phyloP scores from a whole-genome alignment of 2,329 filamentous ascomycete species.

The Helicocarpus griseus region DNA sequence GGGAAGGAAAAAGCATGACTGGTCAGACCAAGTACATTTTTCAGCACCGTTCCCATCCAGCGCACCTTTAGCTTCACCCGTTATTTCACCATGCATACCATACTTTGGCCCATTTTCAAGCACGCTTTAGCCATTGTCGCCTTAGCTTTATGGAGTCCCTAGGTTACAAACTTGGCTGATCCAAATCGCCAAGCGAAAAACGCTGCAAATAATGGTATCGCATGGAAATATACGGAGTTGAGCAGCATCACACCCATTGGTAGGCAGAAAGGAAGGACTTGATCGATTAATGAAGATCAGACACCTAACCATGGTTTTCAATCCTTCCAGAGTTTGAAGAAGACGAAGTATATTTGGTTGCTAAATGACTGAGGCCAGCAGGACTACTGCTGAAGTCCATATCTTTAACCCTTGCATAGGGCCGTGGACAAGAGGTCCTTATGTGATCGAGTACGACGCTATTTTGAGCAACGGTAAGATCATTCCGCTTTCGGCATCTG shows the following conservation, averaged over 20 bases:
- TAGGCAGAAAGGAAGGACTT: neutral
- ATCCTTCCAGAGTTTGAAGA: neutral
- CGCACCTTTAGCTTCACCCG: neutral
- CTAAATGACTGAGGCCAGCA: neutral
- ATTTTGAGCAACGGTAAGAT: neutral
- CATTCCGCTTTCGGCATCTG: neutral
- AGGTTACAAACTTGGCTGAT: neutral
- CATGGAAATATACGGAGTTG: neutral
- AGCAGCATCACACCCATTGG: neutral
- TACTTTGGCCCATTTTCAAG: neutral
- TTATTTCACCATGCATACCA: neutral
- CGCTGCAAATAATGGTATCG: neutral
- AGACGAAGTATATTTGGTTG: neutral
- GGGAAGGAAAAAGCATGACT: neutral
- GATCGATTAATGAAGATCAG: neutral
- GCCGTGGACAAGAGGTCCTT: neutral
- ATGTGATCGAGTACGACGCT: neutral
- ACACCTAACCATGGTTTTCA: neutral
- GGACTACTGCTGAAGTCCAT: neutral
- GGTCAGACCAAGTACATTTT: neutral
- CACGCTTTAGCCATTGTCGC: neutral
- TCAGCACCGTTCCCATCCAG: neutral
- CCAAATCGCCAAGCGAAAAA: neutral
- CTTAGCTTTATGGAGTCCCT: neutral
- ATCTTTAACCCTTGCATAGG: neutral